Conservation (phyloP, 108 stramenopile species). For the Cyclotella kingstonii region DNA sequence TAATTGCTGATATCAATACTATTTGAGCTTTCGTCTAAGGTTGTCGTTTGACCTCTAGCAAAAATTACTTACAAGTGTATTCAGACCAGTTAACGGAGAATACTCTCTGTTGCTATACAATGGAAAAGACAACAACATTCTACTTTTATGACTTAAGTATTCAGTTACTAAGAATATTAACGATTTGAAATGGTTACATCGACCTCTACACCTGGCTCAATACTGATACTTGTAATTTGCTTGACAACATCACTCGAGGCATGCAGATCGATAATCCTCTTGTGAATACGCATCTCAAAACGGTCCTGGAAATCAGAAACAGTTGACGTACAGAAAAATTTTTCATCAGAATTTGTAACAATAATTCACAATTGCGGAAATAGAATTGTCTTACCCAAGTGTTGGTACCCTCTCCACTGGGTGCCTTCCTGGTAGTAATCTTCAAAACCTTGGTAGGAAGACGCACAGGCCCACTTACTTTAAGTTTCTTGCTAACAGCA, state of each 20-base stretch:
- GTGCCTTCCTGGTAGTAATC: conserved; percentile 99
- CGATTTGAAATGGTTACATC: conserved; percentile 95
- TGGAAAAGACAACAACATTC: no score
- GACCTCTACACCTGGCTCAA: conserved; percentile 99
- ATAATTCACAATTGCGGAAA: no score
- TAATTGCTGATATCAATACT: no score
- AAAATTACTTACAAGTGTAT: no score
- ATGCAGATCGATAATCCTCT: conserved; percentile 98
- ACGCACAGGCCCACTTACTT: conserved; percentile 95
- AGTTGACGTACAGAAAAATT: background rate
- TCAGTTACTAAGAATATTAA: conserved; percentile 37
- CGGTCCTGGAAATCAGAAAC: conserved; percentile 62
- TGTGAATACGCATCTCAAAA: conserved; percentile 99
- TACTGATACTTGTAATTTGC: conserved; percentile 97
- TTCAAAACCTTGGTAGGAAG: conserved; percentile 97
- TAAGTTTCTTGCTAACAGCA: conserved; percentile 93
- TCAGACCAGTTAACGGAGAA: no score
- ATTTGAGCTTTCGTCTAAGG: no score
- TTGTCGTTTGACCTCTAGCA: no score
- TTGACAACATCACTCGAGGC: conserved; percentile 96
- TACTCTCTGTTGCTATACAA: no score
- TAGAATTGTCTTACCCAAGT: conserved; percentile 91
- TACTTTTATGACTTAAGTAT: conserved; percentile 5
- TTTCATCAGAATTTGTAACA: background rate
- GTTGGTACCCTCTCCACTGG: conserved; percentile 99